Conservation (phyloP, 202 grass and related monocot genomes). For the Zoysia matrella region DNA sequence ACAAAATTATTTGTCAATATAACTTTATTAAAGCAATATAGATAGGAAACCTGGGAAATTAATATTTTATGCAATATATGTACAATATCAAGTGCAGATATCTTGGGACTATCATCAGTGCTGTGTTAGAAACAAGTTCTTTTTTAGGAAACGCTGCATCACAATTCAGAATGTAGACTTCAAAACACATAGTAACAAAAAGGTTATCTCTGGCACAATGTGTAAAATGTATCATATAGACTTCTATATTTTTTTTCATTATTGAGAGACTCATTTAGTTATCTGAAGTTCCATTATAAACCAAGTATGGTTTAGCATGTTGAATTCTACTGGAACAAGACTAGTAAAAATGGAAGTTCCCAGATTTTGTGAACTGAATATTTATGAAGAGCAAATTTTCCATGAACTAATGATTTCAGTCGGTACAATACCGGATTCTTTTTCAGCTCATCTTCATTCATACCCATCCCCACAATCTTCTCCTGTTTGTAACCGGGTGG, state of each 20-base stretch:
- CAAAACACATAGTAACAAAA: neutral
- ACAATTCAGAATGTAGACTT: neutral
- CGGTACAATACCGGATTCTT: slow-evolving; percentile 64
- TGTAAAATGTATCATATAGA: neutral
- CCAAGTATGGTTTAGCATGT: neutral
- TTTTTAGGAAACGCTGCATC: neutral
- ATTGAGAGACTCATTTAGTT: neutral
- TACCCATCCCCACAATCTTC: slow-evolving; percentile 89
- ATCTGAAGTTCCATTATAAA: neutral
- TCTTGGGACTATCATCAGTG: neutral
- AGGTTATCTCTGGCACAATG: neutral
- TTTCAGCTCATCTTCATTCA: slow-evolving; percentile 97
- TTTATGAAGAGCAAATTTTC: slow-evolving; percentile 19
- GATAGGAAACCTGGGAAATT: too few species aligned
- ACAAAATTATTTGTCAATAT: neutral
- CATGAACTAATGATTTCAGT: slow-evolving; percentile 14
- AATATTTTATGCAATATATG: too few species aligned
- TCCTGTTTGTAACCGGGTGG: slow-evolving; percentile 75
- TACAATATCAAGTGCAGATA: too few species aligned
- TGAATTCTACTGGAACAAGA: neutral
- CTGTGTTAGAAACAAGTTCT: neutral
- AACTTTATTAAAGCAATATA: neutral
- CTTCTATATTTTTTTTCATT: neutral
- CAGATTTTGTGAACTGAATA: neutral
- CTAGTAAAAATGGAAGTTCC: neutral